Percentiles rank a stretch among this genome's conserved stretches.
phyloP scores from a whole-genome alignment of 1,284 basidiomycete species.

The Xerocomus nothofagi region DNA sequence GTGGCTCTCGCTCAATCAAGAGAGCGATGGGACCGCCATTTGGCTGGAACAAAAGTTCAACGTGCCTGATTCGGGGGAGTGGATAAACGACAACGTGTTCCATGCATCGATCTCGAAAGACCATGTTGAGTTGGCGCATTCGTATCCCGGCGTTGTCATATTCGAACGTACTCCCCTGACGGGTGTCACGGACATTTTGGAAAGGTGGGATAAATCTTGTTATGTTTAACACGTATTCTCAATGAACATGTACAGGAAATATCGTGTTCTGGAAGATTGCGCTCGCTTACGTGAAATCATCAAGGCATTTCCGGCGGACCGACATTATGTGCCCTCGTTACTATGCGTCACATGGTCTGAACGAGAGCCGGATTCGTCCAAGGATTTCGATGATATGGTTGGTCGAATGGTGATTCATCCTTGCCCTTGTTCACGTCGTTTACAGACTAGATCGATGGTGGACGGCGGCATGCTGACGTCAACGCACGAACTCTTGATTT shows the following conservation, averaged over 20 bases:
- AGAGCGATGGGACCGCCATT: constrained; percentile 70
- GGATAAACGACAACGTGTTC: constrained; percentile 58
- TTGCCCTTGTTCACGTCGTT: constrained; percentile 2
- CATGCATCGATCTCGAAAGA: constrained; percentile 44
- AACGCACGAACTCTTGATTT: constrained; percentile 46
- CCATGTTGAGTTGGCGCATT: constrained; percentile 3
- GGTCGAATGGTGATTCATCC: constrained; percentile 10
- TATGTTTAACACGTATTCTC: constrained; percentile 6
- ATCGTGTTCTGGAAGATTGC: constrained; percentile 69
- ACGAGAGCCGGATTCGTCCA: constrained; percentile 36
- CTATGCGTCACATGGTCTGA: constrained; percentile 60
- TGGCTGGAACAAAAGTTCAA: constrained; percentile 75
- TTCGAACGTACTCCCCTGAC: constrained; percentile 70
- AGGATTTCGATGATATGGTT: constrained; percentile 55
- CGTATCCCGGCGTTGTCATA: constrained; percentile 62
- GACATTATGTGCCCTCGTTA: constrained; percentile 59
- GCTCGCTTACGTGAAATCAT: constrained; percentile 64
- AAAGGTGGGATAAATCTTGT: constrained; percentile 46
- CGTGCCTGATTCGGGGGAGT: constrained; percentile 59
- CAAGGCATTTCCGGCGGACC: constrained; percentile 48
- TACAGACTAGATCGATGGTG: constrained; percentile 48
- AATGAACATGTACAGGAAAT: constrained; percentile 51
- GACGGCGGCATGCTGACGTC: constrained; percentile 44
- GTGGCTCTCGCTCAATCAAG: constrained; percentile 73
- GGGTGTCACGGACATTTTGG: constrained; percentile 60